These are phyloP conservation scores for Nemania diffusa DNA, from an alignment of 2,329 filamentous ascomycete genomes.

Conservation along the genomic window DNA sequence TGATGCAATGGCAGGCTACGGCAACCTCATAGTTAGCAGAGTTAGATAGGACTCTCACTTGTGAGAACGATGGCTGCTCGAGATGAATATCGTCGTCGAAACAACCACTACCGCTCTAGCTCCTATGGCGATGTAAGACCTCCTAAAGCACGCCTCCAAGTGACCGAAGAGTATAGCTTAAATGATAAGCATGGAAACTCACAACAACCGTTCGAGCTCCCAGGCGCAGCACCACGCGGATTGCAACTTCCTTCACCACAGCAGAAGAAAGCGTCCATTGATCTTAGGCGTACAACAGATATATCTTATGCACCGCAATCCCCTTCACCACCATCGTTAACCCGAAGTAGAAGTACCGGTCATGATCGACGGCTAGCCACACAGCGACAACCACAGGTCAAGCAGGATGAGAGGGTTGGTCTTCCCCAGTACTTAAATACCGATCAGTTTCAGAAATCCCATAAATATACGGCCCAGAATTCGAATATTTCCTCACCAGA, in stretches of 20 bases:
- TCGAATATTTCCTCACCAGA: too few relatives aligned
- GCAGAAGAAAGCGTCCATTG: too few relatives aligned
- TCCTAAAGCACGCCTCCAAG: neutral
- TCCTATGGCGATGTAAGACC: neutral
- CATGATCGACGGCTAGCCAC: neutral
- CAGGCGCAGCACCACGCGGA: too few relatives aligned
- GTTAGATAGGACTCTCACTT: neutral
- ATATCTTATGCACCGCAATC: too few relatives aligned
- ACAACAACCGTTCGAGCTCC: too few relatives aligned
- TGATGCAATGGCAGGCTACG: neutral
- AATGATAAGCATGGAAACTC: conserved; percentile 8
- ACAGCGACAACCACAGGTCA: neutral
- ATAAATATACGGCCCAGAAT: neutral
- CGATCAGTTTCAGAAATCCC: neutral
- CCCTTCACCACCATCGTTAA: conserved; percentile 12
- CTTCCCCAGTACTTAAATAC: neutral
- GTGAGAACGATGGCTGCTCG: neutral
- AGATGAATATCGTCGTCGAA: neutral
- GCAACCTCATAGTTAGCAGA: neutral
- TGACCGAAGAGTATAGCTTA: conserved; percentile 1
- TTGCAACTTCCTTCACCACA: too few relatives aligned
- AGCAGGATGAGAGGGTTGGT: neutral
- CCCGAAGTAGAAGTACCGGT: conserved; percentile 3
- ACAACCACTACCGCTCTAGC: neutral
- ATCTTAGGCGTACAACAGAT: too few relatives aligned